phyloP scores from a whole-genome alignment of 2,329 filamentous ascomycete genomes.

The Orbilia oligospora region DNA sequence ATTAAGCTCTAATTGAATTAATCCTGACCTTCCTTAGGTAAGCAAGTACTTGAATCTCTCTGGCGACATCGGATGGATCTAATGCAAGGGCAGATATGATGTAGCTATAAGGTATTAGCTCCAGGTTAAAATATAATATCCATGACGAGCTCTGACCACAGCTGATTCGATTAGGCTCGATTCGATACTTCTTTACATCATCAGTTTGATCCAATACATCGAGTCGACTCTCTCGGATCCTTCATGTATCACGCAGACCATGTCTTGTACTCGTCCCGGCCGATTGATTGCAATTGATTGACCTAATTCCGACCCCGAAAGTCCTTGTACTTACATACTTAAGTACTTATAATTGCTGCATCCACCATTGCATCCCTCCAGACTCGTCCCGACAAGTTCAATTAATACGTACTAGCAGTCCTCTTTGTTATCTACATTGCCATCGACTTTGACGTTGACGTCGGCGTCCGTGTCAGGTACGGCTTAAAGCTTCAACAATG shows the following conservation, averaged over 20 bases:
- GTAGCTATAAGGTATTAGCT: neutral
- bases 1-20: neutral
- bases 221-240: neutral
- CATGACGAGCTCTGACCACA: constrained; percentile 26
- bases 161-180: neutral
- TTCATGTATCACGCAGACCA: constrained; percentile 15
- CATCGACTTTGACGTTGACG: neutral
- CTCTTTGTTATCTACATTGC: neutral
- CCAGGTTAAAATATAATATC: neutral
- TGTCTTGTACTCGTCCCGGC: constrained; percentile 8
- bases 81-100: constrained; percentile 19
- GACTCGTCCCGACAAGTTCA: too few relatives aligned
- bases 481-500: constrained; percentile 42
- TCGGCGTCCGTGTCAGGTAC: neutral
- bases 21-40: too few relatives aligned
- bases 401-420: neutral
- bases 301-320: neutral
- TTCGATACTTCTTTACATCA: too few relatives aligned
- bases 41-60: too few relatives aligned
- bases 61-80: constrained; percentile 27
- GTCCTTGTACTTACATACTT: too few relatives aligned
- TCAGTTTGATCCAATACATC: too few relatives aligned
- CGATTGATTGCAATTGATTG: neutral
- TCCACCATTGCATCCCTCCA: neutral
- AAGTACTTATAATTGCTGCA: too few relatives aligned